These are phyloP conservation scores for Hypoxylon sp. DNA, from an alignment of 2,329 filamentous ascomycete genomes.

Conservation along the genomic window DNA sequence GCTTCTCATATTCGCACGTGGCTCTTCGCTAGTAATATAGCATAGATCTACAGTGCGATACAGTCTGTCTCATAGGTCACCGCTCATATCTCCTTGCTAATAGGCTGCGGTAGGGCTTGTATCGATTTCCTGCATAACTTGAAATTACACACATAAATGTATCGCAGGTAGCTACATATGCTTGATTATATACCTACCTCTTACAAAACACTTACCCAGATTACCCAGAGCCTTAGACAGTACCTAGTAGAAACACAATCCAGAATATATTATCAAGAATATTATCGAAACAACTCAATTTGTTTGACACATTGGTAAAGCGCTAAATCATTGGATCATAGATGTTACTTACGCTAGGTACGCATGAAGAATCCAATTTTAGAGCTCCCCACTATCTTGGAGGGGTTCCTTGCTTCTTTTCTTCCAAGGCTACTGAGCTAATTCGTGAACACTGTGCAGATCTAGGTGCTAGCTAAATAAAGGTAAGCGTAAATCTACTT, in stretches of 20 bases:
- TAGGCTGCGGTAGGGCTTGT: not conserved
- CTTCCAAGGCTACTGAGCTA: slow-evolving; percentile 18
- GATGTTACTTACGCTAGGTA: slow-evolving; percentile 34
- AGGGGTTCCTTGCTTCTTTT: slow-evolving; percentile 26
- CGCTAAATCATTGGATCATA: not conserved
- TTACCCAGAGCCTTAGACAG: too few relatives aligned
- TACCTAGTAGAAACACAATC: too few relatives aligned
- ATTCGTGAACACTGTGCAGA: slow-evolving; percentile 27
- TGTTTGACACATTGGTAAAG: not conserved
- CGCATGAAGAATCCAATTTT: slow-evolving; percentile 46
- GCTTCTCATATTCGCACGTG: slow-evolving; percentile 5
- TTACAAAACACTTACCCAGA: too few relatives aligned
- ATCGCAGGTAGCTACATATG: too few relatives aligned
- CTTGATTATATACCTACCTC: too few relatives aligned
- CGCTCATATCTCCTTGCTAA: not conserved
- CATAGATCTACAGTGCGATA: slow-evolving; percentile 7
- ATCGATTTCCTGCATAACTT: not conserved
- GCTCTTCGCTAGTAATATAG: not conserved
- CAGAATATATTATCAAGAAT: not conserved
- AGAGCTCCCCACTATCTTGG: slow-evolving; percentile 38
- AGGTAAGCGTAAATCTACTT: slow-evolving; percentile 5
- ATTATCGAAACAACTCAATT: not conserved
- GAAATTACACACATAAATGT: too few relatives aligned
- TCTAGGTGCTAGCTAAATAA: slow-evolving; percentile 3
- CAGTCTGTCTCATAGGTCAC: not conserved